A percentile compares a stretch with the other conserved stretches of the same genome.
Evolutionary conservation across 805 yeast species (phyloP).

Genomic region (Candida nemodendra): DNA sequence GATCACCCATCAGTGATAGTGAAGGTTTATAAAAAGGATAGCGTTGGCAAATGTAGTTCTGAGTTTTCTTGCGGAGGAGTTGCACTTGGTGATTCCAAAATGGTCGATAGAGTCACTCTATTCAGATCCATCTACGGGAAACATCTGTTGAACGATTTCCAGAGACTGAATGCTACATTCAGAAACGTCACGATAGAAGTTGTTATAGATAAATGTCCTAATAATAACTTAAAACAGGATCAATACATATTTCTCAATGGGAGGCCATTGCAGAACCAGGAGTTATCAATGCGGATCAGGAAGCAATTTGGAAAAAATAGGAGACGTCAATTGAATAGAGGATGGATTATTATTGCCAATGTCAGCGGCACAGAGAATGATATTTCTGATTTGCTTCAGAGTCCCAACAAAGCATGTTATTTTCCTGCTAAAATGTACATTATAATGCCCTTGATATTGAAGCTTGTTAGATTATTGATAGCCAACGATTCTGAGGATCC

Average conservation of each 20-base stretch:
- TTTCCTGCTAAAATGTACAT: conserved; percentile 26
- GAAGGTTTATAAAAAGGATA: conserved; percentile 9
- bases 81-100: conserved; percentile 2
- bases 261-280: conserved; percentile 28
- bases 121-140: conserved; percentile 34
- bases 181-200: conserved; percentile 34
- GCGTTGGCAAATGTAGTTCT: conserved; percentile 1
- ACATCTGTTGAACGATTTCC: conserved; percentile 21
- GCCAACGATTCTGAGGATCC: neutral
- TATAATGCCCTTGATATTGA: conserved; percentile 32
- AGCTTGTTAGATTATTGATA: conserved; percentile 25
- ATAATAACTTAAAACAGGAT: conserved; percentile 34
- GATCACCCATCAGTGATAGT: conserved; percentile 26
- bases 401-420: conserved; percentile 36
- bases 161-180: conserved; percentile 28
- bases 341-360: conserved; percentile 25
- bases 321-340: conserved; percentile 23
- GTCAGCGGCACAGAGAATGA: conserved; percentile 16
- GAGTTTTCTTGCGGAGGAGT: conserved; percentile 1
- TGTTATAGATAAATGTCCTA: conserved; percentile 37
- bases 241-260: conserved; percentile 50
- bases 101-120: conserved; percentile 9
- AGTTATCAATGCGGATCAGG: conserved; percentile 24
- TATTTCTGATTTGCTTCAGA: conserved; percentile 40
- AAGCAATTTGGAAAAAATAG: conserved; percentile 11